Evolutionary conservation across 371 early-diverging fungal genomes (phyloP).

Genomic region (Astathelohania contejeani): DNA sequence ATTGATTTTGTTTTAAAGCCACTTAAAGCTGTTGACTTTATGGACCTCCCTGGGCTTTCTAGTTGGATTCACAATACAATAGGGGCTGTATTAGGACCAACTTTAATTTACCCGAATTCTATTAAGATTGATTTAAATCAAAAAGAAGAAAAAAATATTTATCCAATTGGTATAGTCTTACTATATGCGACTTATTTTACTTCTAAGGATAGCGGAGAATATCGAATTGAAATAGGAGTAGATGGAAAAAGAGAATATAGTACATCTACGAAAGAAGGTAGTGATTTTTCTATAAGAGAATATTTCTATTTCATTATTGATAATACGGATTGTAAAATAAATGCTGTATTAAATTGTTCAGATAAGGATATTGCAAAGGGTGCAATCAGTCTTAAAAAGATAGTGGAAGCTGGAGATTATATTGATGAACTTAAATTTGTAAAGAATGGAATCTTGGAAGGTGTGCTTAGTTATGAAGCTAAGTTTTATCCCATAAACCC

Average conservation of each 20-base stretch:
- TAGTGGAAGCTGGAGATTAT: too few species aligned
- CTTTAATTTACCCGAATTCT: constrained; percentile 44
- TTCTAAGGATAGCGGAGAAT: constrained; percentile 14
- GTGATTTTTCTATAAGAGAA: constrained; percentile 33
- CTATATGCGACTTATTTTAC: constrained; percentile 35
- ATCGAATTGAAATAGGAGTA: constrained; percentile 21
- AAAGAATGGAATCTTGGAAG: background rate
- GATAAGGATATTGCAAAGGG: background rate
- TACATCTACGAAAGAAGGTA: constrained; percentile 21
- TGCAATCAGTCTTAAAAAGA: background rate
- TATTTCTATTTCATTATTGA: constrained; percentile 39
- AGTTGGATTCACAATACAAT: constrained; percentile 48
- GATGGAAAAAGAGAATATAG: constrained; percentile 25
- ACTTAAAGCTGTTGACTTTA: constrained; percentile 51
- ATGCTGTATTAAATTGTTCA: background rate
- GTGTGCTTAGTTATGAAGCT: constrained; percentile 25
- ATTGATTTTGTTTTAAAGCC: constrained; percentile 52
- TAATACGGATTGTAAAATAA: constrained; percentile 26
- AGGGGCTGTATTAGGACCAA: constrained; percentile 23
- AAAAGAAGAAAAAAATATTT: constrained; percentile 29
- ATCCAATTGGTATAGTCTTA: constrained; percentile 47
- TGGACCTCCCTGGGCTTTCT: constrained; percentile 51
- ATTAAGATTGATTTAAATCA: constrained; percentile 45
- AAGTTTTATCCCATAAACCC: constrained; percentile 17
- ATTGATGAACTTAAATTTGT: background rate